Evolutionary conservation across 2,329 filamentous ascomycete species (phyloP).

Genomic region (Leptosphaerulina australis): DNA sequence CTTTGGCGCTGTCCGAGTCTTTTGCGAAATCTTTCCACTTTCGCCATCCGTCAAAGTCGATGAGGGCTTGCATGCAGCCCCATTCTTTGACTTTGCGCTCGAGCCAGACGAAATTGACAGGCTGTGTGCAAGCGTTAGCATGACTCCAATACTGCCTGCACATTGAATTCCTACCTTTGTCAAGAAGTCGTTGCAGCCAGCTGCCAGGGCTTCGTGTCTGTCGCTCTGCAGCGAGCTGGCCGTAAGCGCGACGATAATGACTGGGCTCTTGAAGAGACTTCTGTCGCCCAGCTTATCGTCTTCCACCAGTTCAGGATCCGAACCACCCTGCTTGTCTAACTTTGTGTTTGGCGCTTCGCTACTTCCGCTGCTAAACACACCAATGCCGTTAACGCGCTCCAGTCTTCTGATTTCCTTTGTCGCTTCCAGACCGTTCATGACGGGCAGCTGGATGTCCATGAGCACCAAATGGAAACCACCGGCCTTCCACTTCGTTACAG

Average conservation of each 20-base stretch:
- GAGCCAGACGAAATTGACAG: conserved; percentile 96
- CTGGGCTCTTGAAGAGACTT: conserved; percentile 86
- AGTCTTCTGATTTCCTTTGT: conserved; percentile 92
- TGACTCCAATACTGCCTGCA: not conserved
- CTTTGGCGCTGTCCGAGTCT: conserved; percentile 43
- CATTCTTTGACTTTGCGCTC: conserved; percentile 98
- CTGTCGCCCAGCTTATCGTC: conserved; percentile 72
- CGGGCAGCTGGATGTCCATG: conserved; percentile 97
- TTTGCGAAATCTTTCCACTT: conserved; percentile 85
- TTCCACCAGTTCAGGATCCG: conserved; percentile 53
- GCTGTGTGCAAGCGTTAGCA: conserved; percentile 59
- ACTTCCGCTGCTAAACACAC: conserved; percentile 73
- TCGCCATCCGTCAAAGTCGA: conserved; percentile 97
- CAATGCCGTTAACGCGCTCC: conserved; percentile 89
- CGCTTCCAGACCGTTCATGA: conserved; percentile 94
- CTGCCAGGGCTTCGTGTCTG: conserved; percentile 89
- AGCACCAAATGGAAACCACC: conserved; percentile 95
- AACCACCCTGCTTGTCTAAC: conserved; percentile 48
- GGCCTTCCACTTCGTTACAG: conserved; percentile 88
- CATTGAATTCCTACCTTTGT: conserved; percentile 74
- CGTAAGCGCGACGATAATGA: conserved; percentile 96
- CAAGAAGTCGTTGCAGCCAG: conserved; percentile 96
- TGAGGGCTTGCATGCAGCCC: conserved; percentile 99
- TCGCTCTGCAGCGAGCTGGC: conserved; percentile 94
- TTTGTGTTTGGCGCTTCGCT: conserved; percentile 46